Evolutionary conservation across 2,329 filamentous ascomycete genomes (phyloP).

Genomic region (Ascochyta pisi): DNA sequence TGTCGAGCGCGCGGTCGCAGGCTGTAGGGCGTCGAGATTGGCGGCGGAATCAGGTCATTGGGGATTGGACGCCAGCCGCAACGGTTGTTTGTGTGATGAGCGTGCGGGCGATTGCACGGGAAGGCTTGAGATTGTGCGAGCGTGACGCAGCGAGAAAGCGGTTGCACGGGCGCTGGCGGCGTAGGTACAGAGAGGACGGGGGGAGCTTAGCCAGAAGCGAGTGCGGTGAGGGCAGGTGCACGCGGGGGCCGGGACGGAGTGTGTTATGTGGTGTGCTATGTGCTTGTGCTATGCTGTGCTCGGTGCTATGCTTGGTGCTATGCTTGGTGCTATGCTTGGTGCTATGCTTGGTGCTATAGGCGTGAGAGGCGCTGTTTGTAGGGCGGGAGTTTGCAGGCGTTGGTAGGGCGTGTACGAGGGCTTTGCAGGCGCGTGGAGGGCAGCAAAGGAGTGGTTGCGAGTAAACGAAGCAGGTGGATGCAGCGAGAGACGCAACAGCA

Average conservation of each 20-base stretch:
- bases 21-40: conserved; percentile 33
- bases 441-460: neutral
- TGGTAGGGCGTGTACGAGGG: too few species aligned
- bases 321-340: too few species aligned
- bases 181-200: conserved; percentile 14
- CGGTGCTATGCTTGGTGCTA: neutral
- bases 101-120: conserved; percentile 20
- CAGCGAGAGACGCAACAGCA: conserved; percentile 2
- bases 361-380: neutral
- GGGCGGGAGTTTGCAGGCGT: neutral
- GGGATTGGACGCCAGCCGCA: conserved; percentile 42
- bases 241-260: conserved; percentile 5
- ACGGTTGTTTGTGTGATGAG: conserved; percentile 38
- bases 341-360: too few species aligned
- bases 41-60: conserved; percentile 43
- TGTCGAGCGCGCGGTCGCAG: conserved; percentile 30
- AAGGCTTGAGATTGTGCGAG: conserved; percentile 34
- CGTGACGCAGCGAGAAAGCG: conserved; percentile 30
- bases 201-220: conserved; percentile 28
- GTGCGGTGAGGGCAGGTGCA: conserved; percentile 12
- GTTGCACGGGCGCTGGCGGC: conserved; percentile 32
- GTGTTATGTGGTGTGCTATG: too few species aligned
- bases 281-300: too few species aligned
- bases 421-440: neutral
- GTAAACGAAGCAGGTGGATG: conserved; percentile 10